A percentile compares a stretch with the other conserved stretches of the same genome.
These are phyloP conservation scores for Podospora didyma DNA, from an alignment of 495 filamentous ascomycete species.

Conservation along the genomic window DNA sequence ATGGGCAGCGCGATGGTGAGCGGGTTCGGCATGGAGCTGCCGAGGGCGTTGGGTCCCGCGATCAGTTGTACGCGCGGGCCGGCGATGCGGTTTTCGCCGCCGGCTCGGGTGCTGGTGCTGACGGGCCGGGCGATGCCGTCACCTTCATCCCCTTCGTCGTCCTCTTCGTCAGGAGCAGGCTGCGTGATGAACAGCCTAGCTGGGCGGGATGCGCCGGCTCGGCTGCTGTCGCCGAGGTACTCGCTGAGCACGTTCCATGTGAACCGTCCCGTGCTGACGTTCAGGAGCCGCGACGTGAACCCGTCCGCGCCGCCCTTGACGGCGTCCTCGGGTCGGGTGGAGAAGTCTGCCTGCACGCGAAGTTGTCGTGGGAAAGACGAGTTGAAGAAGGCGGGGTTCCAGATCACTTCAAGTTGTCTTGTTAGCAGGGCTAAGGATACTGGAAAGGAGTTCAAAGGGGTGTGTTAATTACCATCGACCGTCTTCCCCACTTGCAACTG, in stretches of 20 bases:
- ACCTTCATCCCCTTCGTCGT: not conserved
- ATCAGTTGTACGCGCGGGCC: not conserved
- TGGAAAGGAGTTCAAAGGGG: not conserved
- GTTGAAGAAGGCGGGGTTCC: slow-evolving; percentile 7
- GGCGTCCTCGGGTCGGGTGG: not conserved
- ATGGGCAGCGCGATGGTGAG: not conserved
- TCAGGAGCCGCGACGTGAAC: not conserved
- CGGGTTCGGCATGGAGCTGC: not conserved
- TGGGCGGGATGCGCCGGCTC: not conserved
- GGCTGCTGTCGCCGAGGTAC: slow-evolving; percentile 1
- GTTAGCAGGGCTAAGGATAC: not conserved
- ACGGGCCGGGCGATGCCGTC: not conserved
- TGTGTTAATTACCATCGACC: not conserved
- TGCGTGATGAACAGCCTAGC: not conserved
- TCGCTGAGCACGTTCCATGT: not conserved
- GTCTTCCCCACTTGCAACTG: not conserved
- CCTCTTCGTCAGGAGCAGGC: not conserved
- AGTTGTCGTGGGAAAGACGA: not conserved
- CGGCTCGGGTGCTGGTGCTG: too few species aligned
- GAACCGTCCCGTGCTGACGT: not conserved
- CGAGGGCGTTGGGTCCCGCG: not conserved
- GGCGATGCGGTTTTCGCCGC: not conserved
- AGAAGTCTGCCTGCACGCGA: slow-evolving; percentile 1
- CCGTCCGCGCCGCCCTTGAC: not conserved
- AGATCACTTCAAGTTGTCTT: not conserved